These are phyloP conservation scores for Leucocoprinus birnbaumii DNA, from an alignment of 768 basidiomycete species.

Conservation along the genomic window DNA sequence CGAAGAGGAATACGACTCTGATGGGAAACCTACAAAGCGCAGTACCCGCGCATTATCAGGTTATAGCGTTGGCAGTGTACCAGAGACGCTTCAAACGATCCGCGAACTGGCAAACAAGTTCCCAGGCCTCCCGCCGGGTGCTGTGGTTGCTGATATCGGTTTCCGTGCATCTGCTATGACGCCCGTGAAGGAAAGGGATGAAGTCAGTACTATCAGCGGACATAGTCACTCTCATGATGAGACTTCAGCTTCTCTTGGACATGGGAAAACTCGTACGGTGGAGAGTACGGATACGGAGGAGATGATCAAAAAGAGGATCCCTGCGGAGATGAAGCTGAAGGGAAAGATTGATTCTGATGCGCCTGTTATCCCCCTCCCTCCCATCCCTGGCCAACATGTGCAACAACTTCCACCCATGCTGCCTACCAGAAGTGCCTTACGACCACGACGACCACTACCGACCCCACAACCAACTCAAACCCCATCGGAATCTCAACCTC, in stretches of 20 bases:
- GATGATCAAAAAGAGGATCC: conserved; percentile 14
- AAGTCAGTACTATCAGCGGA: neutral
- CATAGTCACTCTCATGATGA: neutral
- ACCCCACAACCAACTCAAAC: neutral
- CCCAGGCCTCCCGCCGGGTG: conserved; percentile 32
- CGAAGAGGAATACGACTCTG: neutral
- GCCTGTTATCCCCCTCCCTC: neutral
- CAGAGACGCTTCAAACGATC: conserved; percentile 42
- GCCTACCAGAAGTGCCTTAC: neutral
- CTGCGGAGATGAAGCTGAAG: conserved; percentile 13
- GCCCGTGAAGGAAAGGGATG: conserved; percentile 1
- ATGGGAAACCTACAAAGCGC: neutral
- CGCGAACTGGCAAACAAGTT: conserved; percentile 53
- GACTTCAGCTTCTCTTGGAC: conserved; percentile 15
- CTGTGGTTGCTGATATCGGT: conserved; percentile 8
- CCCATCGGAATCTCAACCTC: neutral
- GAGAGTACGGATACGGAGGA: conserved; percentile 18
- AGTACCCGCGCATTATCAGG: conserved; percentile 17
- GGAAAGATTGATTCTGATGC: neutral
- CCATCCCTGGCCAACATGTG: neutral
- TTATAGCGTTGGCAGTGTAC: conserved; percentile 30
- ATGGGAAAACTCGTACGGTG: conserved; percentile 12
- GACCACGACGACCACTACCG: neutral
- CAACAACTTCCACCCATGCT: neutral
- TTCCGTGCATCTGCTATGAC: conserved; percentile 1